Evolutionary conservation across 2,329 filamentous ascomycete genomes (phyloP).

Genomic region (Fusarium chuoi): DNA sequence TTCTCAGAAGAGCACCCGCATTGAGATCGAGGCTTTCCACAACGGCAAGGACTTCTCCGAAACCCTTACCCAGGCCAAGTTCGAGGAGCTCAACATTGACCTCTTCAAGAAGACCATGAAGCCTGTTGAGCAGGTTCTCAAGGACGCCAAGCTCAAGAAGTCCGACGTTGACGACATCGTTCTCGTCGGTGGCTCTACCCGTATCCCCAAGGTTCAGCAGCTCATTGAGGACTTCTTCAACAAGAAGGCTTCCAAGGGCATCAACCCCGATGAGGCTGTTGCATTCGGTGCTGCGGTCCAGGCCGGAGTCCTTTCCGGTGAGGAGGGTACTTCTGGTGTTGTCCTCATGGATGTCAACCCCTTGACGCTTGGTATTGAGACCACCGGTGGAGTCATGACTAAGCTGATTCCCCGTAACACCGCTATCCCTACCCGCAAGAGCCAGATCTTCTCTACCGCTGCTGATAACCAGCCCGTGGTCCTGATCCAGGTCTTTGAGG

Average conservation of each 20-base stretch:
- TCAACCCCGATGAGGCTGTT: conserved; percentile 99
- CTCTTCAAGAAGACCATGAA: conserved; percentile 99
- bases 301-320: conserved; percentile 92
- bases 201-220: conserved; percentile 97
- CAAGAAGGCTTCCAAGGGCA: conserved; percentile 99
- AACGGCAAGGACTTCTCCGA: conserved; percentile 98
- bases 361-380: conserved; percentile 95
- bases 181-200: conserved; percentile 96
- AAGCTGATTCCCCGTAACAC: conserved; percentile 96
- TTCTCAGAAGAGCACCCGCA: conserved; percentile 90
- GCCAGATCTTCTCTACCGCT: conserved; percentile 96
- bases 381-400: conserved; percentile 97
- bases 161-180: conserved; percentile 95
- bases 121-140: conserved; percentile 98
- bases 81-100: conserved; percentile 98
- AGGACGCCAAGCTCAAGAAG: conserved; percentile 98
- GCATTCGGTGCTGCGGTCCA: conserved; percentile 98
- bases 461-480: conserved; percentile 97
- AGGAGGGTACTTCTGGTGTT: conserved; percentile 80
- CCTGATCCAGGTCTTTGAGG: conserved; percentile 94
- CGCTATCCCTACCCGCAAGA: conserved; percentile 94
- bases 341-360: conserved; percentile 99
- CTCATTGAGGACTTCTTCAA: conserved; percentile 96
- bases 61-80: conserved; percentile 98
- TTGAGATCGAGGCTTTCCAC: conserved; percentile 98